Evolutionary conservation across 139 green algal species (phyloP).

Genomic region (Raphidocelis subcapitata): DNA sequence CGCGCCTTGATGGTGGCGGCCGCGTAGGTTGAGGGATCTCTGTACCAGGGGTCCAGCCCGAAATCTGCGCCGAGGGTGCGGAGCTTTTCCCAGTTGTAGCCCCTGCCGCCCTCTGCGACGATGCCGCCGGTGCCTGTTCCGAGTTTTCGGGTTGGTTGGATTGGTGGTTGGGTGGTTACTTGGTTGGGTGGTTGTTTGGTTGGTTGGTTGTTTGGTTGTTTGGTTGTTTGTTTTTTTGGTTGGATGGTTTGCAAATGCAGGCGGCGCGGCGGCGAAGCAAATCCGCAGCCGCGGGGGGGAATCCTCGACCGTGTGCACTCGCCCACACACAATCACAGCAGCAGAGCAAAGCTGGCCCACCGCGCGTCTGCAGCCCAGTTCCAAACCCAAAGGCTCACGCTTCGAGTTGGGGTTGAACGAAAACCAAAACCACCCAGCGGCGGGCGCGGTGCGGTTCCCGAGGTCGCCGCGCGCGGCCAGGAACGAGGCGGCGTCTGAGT

Average conservation of each 20-base stretch:
- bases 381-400: not conserved
- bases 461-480: not conserved
- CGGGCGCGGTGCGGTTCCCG: not conserved
- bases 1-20: too few relatives aligned
- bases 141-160: not conserved
- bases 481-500: not conserved
- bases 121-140: conserved; percentile 18
- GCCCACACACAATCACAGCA: too few relatives aligned
- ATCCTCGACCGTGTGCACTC: too few relatives aligned
- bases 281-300: not conserved
- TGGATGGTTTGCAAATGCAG: not conserved
- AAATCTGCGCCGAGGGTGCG: not conserved
- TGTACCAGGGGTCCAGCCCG: conserved; percentile 22
- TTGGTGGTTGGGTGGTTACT: not conserved
- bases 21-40: not conserved
- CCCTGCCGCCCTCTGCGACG: not conserved
- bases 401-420: conserved; percentile 13
- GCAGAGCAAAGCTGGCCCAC: too few relatives aligned
- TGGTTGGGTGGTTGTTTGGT: too few relatives aligned
- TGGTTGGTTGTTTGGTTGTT: not conserved
- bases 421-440: conserved; percentile 22
- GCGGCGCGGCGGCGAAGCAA: not conserved
- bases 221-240: not conserved
- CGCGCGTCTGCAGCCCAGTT: not conserved
- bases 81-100: conserved; percentile 9